Evolutionary conservation across 108 stramenopile genomes (phyloP).

Genomic region (Epithemia pelagica): DNA sequence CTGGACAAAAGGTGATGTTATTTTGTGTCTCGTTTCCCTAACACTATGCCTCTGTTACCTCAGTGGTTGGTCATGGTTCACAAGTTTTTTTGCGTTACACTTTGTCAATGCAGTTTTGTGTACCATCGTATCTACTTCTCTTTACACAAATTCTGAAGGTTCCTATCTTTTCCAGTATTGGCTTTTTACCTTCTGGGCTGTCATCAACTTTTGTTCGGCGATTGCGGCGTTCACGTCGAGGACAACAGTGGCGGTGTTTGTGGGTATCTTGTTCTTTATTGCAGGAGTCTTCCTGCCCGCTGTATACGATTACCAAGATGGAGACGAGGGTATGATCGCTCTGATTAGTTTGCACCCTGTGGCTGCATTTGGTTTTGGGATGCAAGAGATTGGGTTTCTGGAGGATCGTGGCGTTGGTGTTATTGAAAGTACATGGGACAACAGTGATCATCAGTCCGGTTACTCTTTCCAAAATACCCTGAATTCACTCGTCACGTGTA

Average conservation of each 20-base stretch:
- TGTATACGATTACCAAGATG: constrained; percentile 30
- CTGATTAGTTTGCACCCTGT: constrained; percentile 70
- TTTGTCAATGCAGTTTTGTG: constrained; percentile 37
- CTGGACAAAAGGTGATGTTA: no score
- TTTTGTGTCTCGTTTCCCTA: no score
- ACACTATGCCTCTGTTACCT: no score
- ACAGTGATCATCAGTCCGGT: constrained; percentile 53
- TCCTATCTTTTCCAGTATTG: constrained; percentile 57
- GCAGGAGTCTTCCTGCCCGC: constrained; percentile 65
- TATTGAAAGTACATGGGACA: constrained; percentile 23
- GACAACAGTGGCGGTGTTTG: constrained; percentile 52
- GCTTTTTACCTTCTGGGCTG: constrained; percentile 31
- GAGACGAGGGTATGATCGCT: constrained; percentile 16
- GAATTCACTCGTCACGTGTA: constrained; percentile 59
- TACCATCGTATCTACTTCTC: constrained; percentile 31
- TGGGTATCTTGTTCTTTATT: constrained; percentile 74
- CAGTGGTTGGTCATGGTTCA: constrained; percentile 68
- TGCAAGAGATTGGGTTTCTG: constrained; percentile 68
- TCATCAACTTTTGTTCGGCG: constrained; percentile 48
- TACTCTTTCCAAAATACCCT: constrained; percentile 43
- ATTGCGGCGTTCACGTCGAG: constrained; percentile 59
- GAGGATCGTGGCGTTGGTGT: constrained; percentile 71
- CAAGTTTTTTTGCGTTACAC: constrained; percentile 49
- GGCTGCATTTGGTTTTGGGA: constrained; percentile 61
- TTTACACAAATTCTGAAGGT: constrained; percentile 44